phyloP scores from a whole-genome alignment of 805 yeast genomes.

The Zygotorulaspora danielsina region DNA sequence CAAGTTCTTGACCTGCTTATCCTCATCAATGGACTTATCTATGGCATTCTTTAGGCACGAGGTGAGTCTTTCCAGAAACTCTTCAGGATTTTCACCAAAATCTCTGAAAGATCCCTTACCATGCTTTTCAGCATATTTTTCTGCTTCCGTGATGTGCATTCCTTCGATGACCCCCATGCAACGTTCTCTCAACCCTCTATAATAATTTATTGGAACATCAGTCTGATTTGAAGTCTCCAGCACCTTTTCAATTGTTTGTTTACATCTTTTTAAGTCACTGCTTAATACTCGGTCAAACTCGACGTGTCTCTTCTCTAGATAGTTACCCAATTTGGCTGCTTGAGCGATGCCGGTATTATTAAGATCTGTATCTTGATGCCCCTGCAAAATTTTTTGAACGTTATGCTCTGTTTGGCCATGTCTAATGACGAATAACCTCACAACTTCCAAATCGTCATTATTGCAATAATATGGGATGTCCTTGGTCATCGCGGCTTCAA shows the following conservation, averaged over 20 bases:
- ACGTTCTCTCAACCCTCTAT: slow-evolving; percentile 61
- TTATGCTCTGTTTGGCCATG: slow-evolving; percentile 86
- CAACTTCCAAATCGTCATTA: slow-evolving; percentile 37
- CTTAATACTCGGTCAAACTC: slow-evolving; percentile 37
- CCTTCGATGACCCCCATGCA: slow-evolving; percentile 79
- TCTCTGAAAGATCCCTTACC: slow-evolving; percentile 55
- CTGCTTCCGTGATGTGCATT: slow-evolving; percentile 63
- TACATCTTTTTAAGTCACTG: slow-evolving; percentile 51
- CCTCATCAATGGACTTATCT: slow-evolving; percentile 35
- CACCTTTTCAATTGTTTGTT: slow-evolving; percentile 51
- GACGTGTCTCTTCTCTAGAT: slow-evolving; percentile 31
- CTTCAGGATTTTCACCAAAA: slow-evolving; percentile 56
- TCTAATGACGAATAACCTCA: slow-evolving; percentile 61
- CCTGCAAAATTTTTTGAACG: slow-evolving; percentile 65
- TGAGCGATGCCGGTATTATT: slow-evolving; percentile 61
- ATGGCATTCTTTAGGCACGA: slow-evolving; percentile 44
- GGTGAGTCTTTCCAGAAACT: slow-evolving; percentile 47
- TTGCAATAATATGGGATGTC: slow-evolving; percentile 18
- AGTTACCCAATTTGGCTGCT: slow-evolving; percentile 50
- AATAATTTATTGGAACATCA: slow-evolving; percentile 29
- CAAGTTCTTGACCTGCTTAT: slow-evolving; percentile 41
- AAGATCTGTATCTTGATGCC: slow-evolving; percentile 63
- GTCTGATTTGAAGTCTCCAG: slow-evolving; percentile 22
- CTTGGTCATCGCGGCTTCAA: slow-evolving; percentile 16
- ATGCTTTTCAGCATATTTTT: slow-evolving; percentile 44